Percentiles rank a stretch among this genome's conserved stretches.
phyloP scores from a whole-genome alignment of 371 early-diverging fungal species.

The Blastocladiella emersonii region DNA sequence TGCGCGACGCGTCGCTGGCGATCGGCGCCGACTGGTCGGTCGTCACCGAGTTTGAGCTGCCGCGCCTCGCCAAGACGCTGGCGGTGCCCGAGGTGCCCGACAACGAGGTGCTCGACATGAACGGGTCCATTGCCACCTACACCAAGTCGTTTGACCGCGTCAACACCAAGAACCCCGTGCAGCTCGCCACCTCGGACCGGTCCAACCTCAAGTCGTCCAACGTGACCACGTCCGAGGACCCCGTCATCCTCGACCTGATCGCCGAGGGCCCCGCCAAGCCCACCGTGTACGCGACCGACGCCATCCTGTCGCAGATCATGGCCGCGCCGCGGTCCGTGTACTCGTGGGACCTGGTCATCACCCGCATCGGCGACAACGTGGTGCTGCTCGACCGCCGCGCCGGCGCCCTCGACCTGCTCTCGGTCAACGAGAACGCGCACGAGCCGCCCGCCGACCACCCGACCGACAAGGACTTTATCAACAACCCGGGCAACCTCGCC shows the following conservation, averaged over 20 bases:
- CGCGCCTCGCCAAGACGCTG: slow-evolving; percentile 65
- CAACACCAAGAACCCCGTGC: slow-evolving; percentile 60
- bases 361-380: slow-evolving; percentile 59
- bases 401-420: slow-evolving; percentile 52
- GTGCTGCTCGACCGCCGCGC: slow-evolving; percentile 85
- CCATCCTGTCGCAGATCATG: slow-evolving; percentile 82
- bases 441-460: slow-evolving; percentile 73
- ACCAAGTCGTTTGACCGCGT: slow-evolving; percentile 79
- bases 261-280: slow-evolving; percentile 35
- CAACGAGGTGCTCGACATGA: slow-evolving; percentile 24
- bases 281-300: slow-evolving; percentile 80
- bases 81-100: slow-evolving; percentile 58
- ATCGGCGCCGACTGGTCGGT: slow-evolving; percentile 83
- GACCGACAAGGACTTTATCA: slow-evolving; percentile 72
- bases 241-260: slow-evolving; percentile 43
- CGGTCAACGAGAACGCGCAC: slow-evolving; percentile 89
- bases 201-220: slow-evolving; percentile 37
- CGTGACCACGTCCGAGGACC: slow-evolving; percentile 67
- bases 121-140: slow-evolving; percentile 61
- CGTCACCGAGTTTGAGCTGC: slow-evolving; percentile 87
- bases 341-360: slow-evolving; percentile 91
- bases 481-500: slow-evolving; percentile 72
- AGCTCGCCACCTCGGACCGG: slow-evolving; percentile 51
- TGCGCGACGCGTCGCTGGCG: slow-evolving; percentile 71
- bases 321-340: slow-evolving; percentile 78